These are phyloP conservation scores for Plasmodium sp. DNA, from an alignment of 169 alveolate species.

Conservation along the genomic window DNA sequence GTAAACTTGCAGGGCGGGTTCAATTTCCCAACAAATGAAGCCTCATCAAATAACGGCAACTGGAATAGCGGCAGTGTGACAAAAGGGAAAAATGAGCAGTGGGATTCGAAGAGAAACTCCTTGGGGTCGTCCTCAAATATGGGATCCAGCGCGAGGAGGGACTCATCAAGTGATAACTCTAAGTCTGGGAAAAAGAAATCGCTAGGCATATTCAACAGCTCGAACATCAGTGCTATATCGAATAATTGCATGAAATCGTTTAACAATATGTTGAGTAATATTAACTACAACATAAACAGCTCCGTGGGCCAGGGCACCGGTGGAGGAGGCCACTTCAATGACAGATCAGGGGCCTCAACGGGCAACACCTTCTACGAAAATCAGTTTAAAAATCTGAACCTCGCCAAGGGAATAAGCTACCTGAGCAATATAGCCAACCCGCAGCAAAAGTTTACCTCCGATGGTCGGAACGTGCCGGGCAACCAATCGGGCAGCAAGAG, in stretches of 20 bases:
- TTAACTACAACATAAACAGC: slow-evolving; percentile 42
- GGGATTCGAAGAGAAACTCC: background rate
- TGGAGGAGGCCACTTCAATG: background rate
- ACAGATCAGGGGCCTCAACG: background rate
- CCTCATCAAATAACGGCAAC: background rate
- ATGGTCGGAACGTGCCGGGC: background rate
- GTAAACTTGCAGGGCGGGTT: background rate
- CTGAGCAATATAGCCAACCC: slow-evolving; percentile 5
- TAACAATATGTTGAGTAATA: slow-evolving; percentile 43
- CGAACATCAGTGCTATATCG: slow-evolving; percentile 64
- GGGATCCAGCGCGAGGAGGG: background rate
- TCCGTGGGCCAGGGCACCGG: background rate
- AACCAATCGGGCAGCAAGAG: background rate
- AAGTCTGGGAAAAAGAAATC: slow-evolving; percentile 53
- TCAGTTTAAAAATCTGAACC: background rate
- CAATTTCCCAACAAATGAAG: slow-evolving; percentile 7
- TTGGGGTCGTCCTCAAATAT: background rate
- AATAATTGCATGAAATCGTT: slow-evolving; percentile 64
- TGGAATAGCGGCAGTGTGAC: background rate
- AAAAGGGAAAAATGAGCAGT: background rate
- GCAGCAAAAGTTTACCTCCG: background rate
- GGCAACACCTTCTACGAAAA: background rate
- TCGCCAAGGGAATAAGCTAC: slow-evolving; percentile 1
- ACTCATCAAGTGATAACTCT: slow-evolving; percentile 5
- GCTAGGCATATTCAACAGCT: slow-evolving; percentile 26